Percentiles rank a stretch among this genome's conserved stretches.
phyloP scores from a whole-genome alignment of 768 basidiomycete genomes.

The Multifurca ochricompacta region DNA sequence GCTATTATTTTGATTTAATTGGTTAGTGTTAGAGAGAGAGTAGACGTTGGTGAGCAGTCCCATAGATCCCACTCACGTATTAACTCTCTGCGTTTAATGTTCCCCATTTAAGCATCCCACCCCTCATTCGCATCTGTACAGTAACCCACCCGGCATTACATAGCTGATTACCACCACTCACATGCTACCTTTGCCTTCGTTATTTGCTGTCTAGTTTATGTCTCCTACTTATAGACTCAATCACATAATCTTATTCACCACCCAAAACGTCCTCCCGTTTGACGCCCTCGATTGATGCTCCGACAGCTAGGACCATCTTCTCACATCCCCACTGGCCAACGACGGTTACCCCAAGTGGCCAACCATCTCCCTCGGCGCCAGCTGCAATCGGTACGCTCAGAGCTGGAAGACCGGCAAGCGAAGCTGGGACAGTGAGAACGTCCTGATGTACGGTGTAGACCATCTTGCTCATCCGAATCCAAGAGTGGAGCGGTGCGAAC shows the following conservation, averaged over 20 bases:
- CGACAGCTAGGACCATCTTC: conserved; percentile 47
- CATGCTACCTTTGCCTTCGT: background rate
- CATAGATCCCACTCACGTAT: background rate
- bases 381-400: conserved; percentile 51
- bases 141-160: background rate
- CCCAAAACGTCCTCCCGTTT: background rate
- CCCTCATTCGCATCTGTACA: conserved; percentile 2
- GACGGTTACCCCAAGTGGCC: conserved; percentile 80
- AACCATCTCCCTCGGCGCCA: conserved; percentile 43
- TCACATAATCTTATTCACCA: conserved; percentile 3
- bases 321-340: conserved; percentile 87
- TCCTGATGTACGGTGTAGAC: conserved; percentile 78
- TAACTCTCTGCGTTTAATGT: background rate
- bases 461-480: conserved; percentile 30
- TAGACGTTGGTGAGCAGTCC: conserved; percentile 4
- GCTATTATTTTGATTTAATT: conserved; percentile 3
- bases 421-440: conserved; percentile 86
- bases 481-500: conserved; percentile 82
- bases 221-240: background rate
- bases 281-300: conserved; percentile 36
- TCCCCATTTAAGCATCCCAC: background rate
- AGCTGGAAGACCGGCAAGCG: conserved; percentile 81
- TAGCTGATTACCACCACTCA: conserved; percentile 4
- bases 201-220: conserved; percentile 1
- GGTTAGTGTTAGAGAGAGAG: background rate